Conservation (phyloP, 495 filamentous ascomycete genomes). For the Penicillium parvum region DNA sequence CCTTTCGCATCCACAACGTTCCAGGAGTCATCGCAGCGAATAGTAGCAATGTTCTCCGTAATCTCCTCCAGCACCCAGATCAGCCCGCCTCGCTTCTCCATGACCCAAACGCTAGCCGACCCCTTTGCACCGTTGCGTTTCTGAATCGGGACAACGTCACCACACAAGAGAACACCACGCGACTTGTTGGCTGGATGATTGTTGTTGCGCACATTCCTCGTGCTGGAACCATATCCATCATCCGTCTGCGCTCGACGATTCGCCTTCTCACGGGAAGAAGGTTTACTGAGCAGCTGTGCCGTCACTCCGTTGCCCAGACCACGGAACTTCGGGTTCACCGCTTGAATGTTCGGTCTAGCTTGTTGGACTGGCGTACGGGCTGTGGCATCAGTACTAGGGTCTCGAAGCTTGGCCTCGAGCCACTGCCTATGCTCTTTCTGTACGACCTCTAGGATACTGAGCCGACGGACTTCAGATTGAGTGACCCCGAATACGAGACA, state of each 20-base stretch:
- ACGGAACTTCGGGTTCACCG: conserved; percentile 45
- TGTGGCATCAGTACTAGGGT: conserved; percentile 49
- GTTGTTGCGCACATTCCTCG: conserved; percentile 43
- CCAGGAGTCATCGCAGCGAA: conserved; percentile 70
- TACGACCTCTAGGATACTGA: conserved; percentile 94
- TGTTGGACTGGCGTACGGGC: conserved; percentile 34
- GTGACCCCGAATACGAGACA: conserved; percentile 96
- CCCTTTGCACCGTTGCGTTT: conserved; percentile 90
- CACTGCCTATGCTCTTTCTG: conserved; percentile 80
- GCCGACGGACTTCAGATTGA: conserved; percentile 84
- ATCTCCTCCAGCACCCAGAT: conserved; percentile 99
- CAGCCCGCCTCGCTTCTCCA: conserved; percentile 87
- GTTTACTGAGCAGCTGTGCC: conserved; percentile 80
- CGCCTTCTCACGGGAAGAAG: conserved; percentile 63
- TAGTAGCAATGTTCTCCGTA: conserved; percentile 78
- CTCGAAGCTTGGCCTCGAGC: conserved; percentile 80
- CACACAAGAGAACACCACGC: conserved; percentile 87
- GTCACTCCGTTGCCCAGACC: conserved; percentile 77
- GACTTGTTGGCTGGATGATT: conserved; percentile 69
- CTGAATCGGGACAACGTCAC: conserved; percentile 93
- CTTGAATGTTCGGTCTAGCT: conserved; percentile 35
- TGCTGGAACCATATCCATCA: conserved; percentile 67
- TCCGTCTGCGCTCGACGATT: conserved; percentile 63
- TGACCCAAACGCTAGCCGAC: conserved; percentile 94
- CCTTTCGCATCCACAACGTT: conserved; percentile 63